A percentile compares a stretch with the other conserved stretches of the same genome.
Conservation (phyloP, 768 basidiomycete genomes). For the Rhizopogon roseolus region DNA sequence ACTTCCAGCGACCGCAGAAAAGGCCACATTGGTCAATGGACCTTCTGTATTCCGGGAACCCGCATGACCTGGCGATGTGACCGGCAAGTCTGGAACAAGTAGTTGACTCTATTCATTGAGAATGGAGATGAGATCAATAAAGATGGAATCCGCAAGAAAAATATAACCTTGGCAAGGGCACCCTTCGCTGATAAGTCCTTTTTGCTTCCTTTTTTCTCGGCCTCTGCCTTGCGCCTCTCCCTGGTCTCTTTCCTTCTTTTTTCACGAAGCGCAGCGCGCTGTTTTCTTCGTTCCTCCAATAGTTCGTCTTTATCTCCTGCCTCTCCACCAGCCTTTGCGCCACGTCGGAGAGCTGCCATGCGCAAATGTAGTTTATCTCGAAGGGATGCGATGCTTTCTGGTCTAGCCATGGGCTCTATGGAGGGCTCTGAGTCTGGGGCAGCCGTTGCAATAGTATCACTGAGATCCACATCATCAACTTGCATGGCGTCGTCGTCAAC, state of each 20-base stretch:
- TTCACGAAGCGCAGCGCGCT: conserved; percentile 82
- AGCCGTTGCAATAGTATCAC: conserved; percentile 12
- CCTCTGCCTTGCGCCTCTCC: conserved; percentile 70
- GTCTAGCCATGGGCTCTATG: conserved; percentile 59
- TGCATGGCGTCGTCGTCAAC: conserved; percentile 22
- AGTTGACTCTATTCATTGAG: conserved; percentile 51
- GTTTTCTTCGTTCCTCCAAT: conserved; percentile 70
- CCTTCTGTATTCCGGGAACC: conserved; percentile 29
- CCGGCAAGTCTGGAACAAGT: conserved; percentile 46
- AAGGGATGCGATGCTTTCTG: conserved; percentile 58
- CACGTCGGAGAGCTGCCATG: conserved; percentile 60
- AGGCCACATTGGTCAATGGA: conserved; percentile 61
- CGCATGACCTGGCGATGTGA: conserved; percentile 13
- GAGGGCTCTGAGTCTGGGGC: conserved; percentile 13
- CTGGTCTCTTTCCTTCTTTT: conserved; percentile 79
- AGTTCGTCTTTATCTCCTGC: conserved; percentile 74
- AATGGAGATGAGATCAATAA: not conserved
- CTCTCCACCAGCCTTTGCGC: conserved; percentile 35
- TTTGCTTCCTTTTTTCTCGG: conserved; percentile 53
- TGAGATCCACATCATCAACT: conserved; percentile 28
- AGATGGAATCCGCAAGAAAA: not conserved
- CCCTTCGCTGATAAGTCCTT: conserved; percentile 39
- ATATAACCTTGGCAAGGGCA: conserved; percentile 49
- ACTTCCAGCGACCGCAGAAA: conserved; percentile 55
- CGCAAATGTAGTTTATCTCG: conserved; percentile 72